Evolutionary conservation across 2,329 filamentous ascomycete genomes (phyloP).

Genomic region (Sodiomyces alkalinus): DNA sequence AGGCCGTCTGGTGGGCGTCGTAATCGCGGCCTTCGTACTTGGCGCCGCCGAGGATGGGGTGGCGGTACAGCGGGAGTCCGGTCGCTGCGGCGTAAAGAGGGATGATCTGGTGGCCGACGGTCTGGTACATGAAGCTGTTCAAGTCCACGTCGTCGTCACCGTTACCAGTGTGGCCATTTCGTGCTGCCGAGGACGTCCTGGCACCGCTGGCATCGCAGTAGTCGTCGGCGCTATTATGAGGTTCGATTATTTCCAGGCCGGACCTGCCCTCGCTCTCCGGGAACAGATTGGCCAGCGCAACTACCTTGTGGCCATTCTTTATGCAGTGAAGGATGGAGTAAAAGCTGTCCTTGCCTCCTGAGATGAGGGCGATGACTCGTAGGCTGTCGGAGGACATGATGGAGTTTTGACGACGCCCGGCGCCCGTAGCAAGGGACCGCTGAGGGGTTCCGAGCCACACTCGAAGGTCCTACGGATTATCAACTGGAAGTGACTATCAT

Average conservation of each 20-base stretch:
- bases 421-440: neutral
- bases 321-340: slow-evolving; percentile 85
- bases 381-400: slow-evolving; percentile 30
- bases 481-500: too few species aligned
- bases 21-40: slow-evolving; percentile 63
- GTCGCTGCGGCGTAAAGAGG: slow-evolving; percentile 72
- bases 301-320: slow-evolving; percentile 67
- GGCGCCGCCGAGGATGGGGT: slow-evolving; percentile 57
- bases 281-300: slow-evolving; percentile 81
- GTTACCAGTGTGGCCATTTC: neutral
- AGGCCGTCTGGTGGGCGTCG: slow-evolving; percentile 13
- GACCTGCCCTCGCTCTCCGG: slow-evolving; percentile 23
- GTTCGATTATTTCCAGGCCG: neutral
- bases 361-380: slow-evolving; percentile 83
- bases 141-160: slow-evolving; percentile 35
- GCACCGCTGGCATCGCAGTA: slow-evolving; percentile 1
- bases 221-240: too few species aligned
- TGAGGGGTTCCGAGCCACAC: too few species aligned
- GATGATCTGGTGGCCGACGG: slow-evolving; percentile 76
- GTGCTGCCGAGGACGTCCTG: neutral
- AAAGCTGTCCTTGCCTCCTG: slow-evolving; percentile 94
- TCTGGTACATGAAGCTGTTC: slow-evolving; percentile 99
- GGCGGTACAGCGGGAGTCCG: slow-evolving; percentile 69
- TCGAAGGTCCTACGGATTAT: too few species aligned
- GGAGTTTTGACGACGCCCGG: slow-evolving; percentile 1